Conservation (phyloP, 495 filamentous ascomycete species). For the Astrothelium subdiscretum region DNA sequence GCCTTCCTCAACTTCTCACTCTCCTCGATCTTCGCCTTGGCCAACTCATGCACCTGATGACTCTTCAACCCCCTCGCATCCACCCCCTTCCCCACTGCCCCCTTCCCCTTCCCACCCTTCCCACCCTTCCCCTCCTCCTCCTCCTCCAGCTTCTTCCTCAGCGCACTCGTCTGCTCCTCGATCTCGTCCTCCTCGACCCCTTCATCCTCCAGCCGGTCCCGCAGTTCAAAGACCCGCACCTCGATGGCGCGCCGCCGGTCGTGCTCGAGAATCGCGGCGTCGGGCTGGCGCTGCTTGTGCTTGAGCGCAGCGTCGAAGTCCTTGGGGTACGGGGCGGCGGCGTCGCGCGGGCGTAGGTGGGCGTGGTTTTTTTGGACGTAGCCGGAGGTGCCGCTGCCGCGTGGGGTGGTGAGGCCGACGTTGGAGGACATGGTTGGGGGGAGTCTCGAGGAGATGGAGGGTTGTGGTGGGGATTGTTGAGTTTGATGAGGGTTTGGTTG, state of each 20-base stretch:
- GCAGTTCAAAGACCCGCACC: conserved; percentile 79
- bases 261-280: conserved; percentile 86
- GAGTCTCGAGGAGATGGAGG: conserved; percentile 4
- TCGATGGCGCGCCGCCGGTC: conserved; percentile 81
- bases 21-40: conserved; percentile 92
- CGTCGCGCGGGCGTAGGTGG: conserved; percentile 64
- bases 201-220: conserved; percentile 83
- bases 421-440: conserved; percentile 72
- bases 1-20: conserved; percentile 80
- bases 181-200: conserved; percentile 75
- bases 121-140: conserved; percentile 31
- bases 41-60: conserved; percentile 93
- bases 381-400: conserved; percentile 89
- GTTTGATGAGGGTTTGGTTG: neutral
- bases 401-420: conserved; percentile 90
- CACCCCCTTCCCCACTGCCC: conserved; percentile 34
- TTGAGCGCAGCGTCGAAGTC: conserved; percentile 44
- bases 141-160: conserved; percentile 54
- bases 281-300: conserved; percentile 70
- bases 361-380: conserved; percentile 95
- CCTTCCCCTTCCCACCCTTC: conserved; percentile 44
- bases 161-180: conserved; percentile 49
- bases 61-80: conserved; percentile 55
- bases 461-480: neutral
- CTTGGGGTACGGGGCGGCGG: conserved; percentile 47